Evolutionary conservation across 2,329 filamentous ascomycete species (phyloP).

Genomic region (Diaporthe vaccinii): DNA sequence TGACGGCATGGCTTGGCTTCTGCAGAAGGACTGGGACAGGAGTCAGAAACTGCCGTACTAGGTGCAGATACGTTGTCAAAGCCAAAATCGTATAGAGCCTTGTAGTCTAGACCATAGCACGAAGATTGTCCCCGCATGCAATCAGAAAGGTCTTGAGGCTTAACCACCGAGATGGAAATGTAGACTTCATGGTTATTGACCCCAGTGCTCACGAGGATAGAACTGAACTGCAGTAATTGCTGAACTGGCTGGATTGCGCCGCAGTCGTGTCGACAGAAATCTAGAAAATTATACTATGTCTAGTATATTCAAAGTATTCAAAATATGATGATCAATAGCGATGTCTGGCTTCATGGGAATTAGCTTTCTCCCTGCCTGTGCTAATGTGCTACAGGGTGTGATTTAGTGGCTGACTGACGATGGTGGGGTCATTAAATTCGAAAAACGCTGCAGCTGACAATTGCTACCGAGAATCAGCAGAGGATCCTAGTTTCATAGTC

Average conservation of each 20-base stretch:
- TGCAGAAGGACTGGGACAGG: conserved; percentile 17
- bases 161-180: neutral
- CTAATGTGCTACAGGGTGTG: neutral
- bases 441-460: neutral
- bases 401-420: neutral
- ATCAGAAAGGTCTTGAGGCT: neutral
- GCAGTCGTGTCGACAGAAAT: neutral
- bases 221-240: neutral
- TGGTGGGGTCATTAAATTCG: neutral
- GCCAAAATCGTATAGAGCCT: neutral
- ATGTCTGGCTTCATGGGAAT: neutral
- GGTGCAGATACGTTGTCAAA: neutral
- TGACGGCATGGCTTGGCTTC: conserved; percentile 33
- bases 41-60: conserved; percentile 27
- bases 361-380: neutral
- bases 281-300: neutral
- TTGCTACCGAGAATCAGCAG: neutral
- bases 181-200: neutral
- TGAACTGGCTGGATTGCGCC: neutral
- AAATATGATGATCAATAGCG: too few relatives aligned
- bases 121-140: fast-evolving
- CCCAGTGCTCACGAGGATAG: neutral
- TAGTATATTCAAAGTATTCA: too few relatives aligned
- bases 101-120: neutral
- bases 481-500: neutral